Base-by-base conservation (phyloP, 768 basidiomycete genomes). In the Hortiboletus campestris region DNA sequence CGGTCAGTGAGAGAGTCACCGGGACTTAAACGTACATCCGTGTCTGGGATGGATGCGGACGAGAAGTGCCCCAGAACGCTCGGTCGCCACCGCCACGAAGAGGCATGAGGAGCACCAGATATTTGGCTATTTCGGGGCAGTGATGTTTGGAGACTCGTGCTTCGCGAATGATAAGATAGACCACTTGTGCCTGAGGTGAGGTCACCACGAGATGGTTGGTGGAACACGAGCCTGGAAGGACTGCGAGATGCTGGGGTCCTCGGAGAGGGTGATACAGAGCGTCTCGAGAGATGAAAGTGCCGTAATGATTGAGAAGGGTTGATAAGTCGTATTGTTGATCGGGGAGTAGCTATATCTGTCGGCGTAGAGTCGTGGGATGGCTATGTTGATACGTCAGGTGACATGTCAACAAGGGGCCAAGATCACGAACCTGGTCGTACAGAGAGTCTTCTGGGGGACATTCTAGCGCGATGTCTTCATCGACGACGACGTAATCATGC, bases 61-160 rank as follows among this genome's bases (percentile, higher is more conserved):
- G 79, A 73, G 63, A 88, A 88, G 60, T 88, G 82, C 7, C 82
- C 84, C 22, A 87, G 69, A 22, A 89, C 80, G 58, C 79, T 83
- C 12, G 87, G 84, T n/a, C 84, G 78, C 81, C 82, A 85, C 69
- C 73, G 80, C 47, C 80, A 75, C 12, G 72, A 66, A 29, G 66
- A 63, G 44, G 41, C 14, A 20, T 55, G 61, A 31, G 61, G 60
- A 28, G 31, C 28, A 31, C 47, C 57, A 7, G 52, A 52, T 19
- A 45, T 49, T 31, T 49, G 53, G 11, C 42, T 36, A 46, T 52
- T 32, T 46, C 48, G 64, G 50, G 67, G 66, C 12, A 72, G 69
- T 34, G 79, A 64, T 17, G 78, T 76, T 39, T 80, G 78, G 49
- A 81, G 64, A 65, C 84, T 85, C 3, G 79, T 70, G 16, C 79